Evolutionary conservation across 306 rosid genomes (phyloP).

Genomic region (Pyrus bretschneideri): DNA sequence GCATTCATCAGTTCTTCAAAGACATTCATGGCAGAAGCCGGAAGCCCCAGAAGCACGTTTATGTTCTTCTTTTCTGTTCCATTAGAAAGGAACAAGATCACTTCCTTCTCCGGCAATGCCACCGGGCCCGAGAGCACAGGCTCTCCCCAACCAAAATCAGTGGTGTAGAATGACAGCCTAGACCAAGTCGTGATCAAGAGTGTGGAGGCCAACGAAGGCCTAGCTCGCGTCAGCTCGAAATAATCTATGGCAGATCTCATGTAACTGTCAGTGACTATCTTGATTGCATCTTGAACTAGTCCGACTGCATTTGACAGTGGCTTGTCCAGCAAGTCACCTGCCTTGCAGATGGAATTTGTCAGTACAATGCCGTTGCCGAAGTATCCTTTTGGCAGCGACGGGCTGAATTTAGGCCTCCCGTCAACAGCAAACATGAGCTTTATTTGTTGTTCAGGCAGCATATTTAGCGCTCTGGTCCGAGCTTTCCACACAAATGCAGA

Average conservation of each 20-base stretch:
- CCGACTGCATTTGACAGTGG: slow-evolving; percentile 54
- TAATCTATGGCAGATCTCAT: slow-evolving; percentile 81
- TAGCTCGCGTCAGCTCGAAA: slow-evolving; percentile 53
- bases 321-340: slow-evolving; percentile 42
- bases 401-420: slow-evolving; percentile 53
- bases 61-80: slow-evolving; percentile 45
- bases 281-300: slow-evolving; percentile 49
- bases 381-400: slow-evolving; percentile 64
- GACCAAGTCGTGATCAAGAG: slow-evolving; percentile 80
- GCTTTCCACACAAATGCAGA: slow-evolving; percentile 80
- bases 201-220: slow-evolving; percentile 63
- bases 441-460: slow-evolving; percentile 58
- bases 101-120: slow-evolving; percentile 62
- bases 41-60: slow-evolving; percentile 72
- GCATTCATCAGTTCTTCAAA: slow-evolving; percentile 34
- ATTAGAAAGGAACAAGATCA: slow-evolving; percentile 44
- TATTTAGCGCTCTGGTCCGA: slow-evolving; percentile 48
- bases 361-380: slow-evolving; percentile 71
- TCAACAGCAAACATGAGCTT: slow-evolving; percentile 82
- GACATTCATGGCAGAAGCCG: slow-evolving; percentile 58
- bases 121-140: slow-evolving; percentile 76
- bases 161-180: slow-evolving; percentile 46
- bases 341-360: slow-evolving; percentile 46
- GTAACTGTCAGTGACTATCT: slow-evolving; percentile 52
- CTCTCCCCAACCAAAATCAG: slow-evolving; percentile 82